Evolutionary conservation across 495 filamentous ascomycete species (phyloP), one percentile per base, ranked within the genome.

Genomic region (Penicillium manginii): DNA sequence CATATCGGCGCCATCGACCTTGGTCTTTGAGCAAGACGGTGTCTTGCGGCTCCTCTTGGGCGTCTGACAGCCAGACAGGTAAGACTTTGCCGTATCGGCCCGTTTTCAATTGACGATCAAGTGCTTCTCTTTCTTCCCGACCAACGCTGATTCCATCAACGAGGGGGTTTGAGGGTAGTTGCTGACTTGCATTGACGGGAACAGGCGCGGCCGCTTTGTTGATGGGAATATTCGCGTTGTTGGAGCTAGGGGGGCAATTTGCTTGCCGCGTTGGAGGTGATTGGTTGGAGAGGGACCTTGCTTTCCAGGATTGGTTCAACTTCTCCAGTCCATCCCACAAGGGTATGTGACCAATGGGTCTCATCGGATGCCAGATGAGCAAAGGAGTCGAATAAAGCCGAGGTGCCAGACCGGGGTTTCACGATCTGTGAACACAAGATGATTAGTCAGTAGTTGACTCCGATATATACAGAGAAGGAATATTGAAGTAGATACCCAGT

Each of bases 261-360:
- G 18, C 54, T 55, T 19, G 58, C 60, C 9, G 65, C 58, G 55
- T 78, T 75, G 31, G 65, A 52, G 3, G 66, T 62, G 39, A 75
- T 65, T 47, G 67, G 71, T 43, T 78, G 75, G 18, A 76, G 55
- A 14, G 74, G 72, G 2, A 49, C 15, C 56, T 68, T 70, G 17
- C 54, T 53, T 23, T 84, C 77, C 14, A 73, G 42, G 10, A 79
- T 70, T 3, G 78, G 74, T 52, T 89, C 83, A 46, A 97, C 89
- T 70, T 97, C 92, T 32, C 93, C 93, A 2, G 93, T 93, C 93
- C 93, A 97, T 18, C 89, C 92, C 49, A 97, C 88, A 1, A 96
- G 79, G 0, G 87, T 91, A 74, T 96, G 92, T 63, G 90, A 88
- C 91, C 91, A 97, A 19, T 83, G 82, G 8, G 85, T 83, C 21